Percentiles rank a stretch among this genome's conserved stretches.
phyloP scores from a whole-genome alignment of 2,329 filamentous ascomycete genomes.

The Colletotrichum agaves region DNA sequence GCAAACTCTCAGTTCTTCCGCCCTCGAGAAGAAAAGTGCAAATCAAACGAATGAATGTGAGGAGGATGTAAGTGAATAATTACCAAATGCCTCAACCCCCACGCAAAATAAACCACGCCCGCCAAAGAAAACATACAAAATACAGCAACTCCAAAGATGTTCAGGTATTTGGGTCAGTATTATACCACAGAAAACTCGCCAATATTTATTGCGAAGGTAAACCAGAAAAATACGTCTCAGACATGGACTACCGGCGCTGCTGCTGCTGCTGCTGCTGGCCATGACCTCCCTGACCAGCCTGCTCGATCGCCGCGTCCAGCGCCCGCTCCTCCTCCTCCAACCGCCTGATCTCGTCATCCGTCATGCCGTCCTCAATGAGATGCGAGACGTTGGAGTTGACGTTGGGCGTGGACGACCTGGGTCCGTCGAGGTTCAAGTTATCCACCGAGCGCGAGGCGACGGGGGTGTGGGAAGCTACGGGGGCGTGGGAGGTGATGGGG shows the following conservation, averaged over 20 bases:
- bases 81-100: background rate
- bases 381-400: slow-evolving; percentile 57
- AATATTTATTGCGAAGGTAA: too few relatives aligned
- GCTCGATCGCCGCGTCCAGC: slow-evolving; percentile 67
- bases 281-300: slow-evolving; percentile 45
- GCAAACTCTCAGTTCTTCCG: background rate
- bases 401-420: slow-evolving; percentile 27
- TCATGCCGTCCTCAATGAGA: slow-evolving; percentile 71
- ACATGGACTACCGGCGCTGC: slow-evolving; percentile 7
- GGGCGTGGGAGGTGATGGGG: slow-evolving; percentile 6
- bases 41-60: background rate
- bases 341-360: slow-evolving; percentile 63
- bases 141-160: background rate
- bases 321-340: slow-evolving; percentile 68
- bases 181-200: slow-evolving; percentile 10
- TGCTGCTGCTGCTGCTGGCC: background rate
- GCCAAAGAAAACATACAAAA: background rate
- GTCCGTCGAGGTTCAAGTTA: slow-evolving; percentile 12
- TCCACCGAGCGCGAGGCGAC: slow-evolving; percentile 18
- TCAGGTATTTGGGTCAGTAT: background rate
- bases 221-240: too few relatives aligned
- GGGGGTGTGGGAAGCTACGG: slow-evolving; percentile 14
- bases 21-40: background rate
- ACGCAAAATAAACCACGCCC: background rate
- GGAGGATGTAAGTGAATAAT: background rate